Evolutionary conservation across 2,329 filamentous ascomycete genomes (phyloP).

Genomic region (Akanthomyces lecanii): DNA sequence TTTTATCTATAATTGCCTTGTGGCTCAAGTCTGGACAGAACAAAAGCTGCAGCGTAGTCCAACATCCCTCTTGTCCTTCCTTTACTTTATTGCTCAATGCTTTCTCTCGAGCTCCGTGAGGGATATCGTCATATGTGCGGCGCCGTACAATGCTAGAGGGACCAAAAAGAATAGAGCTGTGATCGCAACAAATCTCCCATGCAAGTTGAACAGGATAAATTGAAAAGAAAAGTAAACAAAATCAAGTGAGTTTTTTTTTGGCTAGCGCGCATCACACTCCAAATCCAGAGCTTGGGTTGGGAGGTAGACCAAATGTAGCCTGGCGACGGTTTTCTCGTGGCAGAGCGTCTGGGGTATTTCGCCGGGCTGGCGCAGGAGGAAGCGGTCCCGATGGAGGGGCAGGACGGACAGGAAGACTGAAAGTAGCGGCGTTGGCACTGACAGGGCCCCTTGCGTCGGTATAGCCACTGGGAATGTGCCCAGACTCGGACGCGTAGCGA

Average conservation of each 20-base stretch:
- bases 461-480: slow-evolving; percentile 43
- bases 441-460: slow-evolving; percentile 36
- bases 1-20: slow-evolving; percentile 15
- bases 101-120: slow-evolving; percentile 6
- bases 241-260: neutral
- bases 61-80: neutral
- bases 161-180: slow-evolving; percentile 11
- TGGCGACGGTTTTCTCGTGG: slow-evolving; percentile 51
- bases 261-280: slow-evolving; percentile 21
- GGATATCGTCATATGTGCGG: slow-evolving; percentile 16
- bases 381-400: slow-evolving; percentile 53
- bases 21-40: slow-evolving; percentile 12
- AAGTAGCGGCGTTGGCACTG: slow-evolving; percentile 47
- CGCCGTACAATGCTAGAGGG: slow-evolving; percentile 16
- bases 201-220: neutral
- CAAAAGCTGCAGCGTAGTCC: neutral
- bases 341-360: slow-evolving; percentile 51
- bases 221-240: neutral
- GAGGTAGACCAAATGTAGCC: slow-evolving; percentile 47
- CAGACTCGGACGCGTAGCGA: slow-evolving; percentile 48
- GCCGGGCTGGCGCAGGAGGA: slow-evolving; percentile 57
- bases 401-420: slow-evolving; percentile 61
- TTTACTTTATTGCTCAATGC: neutral
- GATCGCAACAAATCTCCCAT: slow-evolving; percentile 9
- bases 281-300: slow-evolving; percentile 35